Evolutionary conservation across 2,329 filamentous ascomycete genomes (phyloP).

Genomic region (Graphilbum fragrans): DNA sequence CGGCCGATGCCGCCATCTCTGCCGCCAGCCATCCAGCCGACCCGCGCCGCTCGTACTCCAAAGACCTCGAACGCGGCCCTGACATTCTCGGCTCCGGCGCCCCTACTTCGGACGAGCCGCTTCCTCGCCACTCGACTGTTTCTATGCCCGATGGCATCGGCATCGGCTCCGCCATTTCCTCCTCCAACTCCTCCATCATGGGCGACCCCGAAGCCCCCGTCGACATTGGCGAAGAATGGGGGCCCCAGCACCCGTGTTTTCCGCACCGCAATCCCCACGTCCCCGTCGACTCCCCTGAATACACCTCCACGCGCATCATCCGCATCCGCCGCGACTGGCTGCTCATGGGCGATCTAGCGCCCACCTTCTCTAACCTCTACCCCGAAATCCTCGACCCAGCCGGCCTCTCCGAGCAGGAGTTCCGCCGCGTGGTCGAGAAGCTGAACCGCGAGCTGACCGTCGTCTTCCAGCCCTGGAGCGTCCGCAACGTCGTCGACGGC

Average conservation of each 20-base stretch:
- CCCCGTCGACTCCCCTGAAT: constrained; percentile 61
- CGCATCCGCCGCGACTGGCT: constrained; percentile 89
- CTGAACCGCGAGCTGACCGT: constrained; percentile 66
- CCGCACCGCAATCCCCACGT: constrained; percentile 92
- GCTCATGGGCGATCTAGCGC: constrained; percentile 75
- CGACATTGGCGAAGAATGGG: constrained; percentile 72
- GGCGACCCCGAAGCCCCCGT: constrained; percentile 50
- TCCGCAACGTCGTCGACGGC: constrained; percentile 69
- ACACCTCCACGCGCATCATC: constrained; percentile 74
- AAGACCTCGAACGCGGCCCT: constrained; percentile 43
- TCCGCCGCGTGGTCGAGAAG: constrained; percentile 67
- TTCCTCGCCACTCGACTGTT: constrained; percentile 28
- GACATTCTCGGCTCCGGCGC: constrained; percentile 19
- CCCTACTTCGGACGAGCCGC: background rate
- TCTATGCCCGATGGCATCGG: constrained; percentile 39
- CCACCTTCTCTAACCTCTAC: constrained; percentile 89
- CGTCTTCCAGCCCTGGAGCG: constrained; percentile 69
- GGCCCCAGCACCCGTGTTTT: constrained; percentile 85
- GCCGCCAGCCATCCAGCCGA: constrained; percentile 11
- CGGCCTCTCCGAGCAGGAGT: constrained; percentile 73
- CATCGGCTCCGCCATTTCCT: constrained; percentile 43
- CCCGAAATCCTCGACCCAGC: constrained; percentile 87
- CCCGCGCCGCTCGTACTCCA: constrained; percentile 23
- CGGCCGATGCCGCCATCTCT: constrained; percentile 18
- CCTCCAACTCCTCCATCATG: constrained; percentile 48